These are phyloP conservation scores for Colletotrichum sp. DNA, from an alignment of 2,329 filamentous ascomycete species.

Conservation along the genomic window DNA sequence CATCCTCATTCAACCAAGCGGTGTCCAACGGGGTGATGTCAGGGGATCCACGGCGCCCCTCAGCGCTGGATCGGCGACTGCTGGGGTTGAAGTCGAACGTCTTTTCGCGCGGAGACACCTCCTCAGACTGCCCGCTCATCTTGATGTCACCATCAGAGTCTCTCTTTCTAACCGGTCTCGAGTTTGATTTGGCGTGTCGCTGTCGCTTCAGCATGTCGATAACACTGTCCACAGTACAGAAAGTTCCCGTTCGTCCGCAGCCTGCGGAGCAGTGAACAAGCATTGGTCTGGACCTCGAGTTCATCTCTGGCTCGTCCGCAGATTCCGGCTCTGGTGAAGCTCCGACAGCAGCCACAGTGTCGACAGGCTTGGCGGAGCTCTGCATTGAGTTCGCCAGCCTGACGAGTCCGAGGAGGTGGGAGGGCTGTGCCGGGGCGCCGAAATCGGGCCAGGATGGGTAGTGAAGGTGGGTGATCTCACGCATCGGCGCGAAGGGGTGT, in stretches of 20 bases:
- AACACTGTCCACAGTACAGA: conserved; percentile 95
- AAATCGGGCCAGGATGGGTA: conserved; percentile 98
- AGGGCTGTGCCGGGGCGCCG: conserved; percentile 86
- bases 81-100: conserved; percentile 23
- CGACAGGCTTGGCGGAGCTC: conserved; percentile 56
- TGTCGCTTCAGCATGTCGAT: conserved; percentile 97
- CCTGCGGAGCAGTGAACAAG: conserved; percentile 96
- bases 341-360: conserved; percentile 41
- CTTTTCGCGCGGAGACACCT: conserved; percentile 31
- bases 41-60: conserved; percentile 12
- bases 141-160: conserved; percentile 50
- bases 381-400: conserved; percentile 83
- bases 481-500: conserved; percentile 82
- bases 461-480: conserved; percentile 93
- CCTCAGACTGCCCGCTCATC: conserved; percentile 42
- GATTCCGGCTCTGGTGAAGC: conserved; percentile 32
- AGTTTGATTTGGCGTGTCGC: conserved; percentile 43
- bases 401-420: conserved; percentile 86
- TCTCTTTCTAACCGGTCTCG: conserved; percentile 21
- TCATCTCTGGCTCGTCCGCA: conserved; percentile 64
- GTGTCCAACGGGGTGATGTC: conserved; percentile 43
- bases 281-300: conserved; percentile 67
- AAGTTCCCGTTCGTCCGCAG: conserved; percentile 93
- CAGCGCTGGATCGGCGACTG: conserved; percentile 13
- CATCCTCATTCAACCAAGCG: conserved; percentile 72